Conservation (phyloP, 371 early-diverging fungal species). For the Homolaphlyctis polyrhiza region DNA sequence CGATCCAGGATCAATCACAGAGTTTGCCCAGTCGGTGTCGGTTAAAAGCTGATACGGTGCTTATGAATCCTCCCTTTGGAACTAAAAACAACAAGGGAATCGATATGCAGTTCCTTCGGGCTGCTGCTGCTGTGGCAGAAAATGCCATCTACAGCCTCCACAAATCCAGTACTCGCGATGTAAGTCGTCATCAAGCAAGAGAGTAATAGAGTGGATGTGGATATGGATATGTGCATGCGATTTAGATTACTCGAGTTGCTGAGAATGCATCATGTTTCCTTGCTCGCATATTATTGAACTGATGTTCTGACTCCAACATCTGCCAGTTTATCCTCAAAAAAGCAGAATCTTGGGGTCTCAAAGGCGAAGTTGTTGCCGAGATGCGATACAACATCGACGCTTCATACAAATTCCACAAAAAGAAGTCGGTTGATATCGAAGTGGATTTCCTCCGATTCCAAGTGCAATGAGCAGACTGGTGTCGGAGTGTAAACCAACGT, state of each 20-base stretch:
- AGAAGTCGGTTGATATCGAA: constrained; percentile 1
- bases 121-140: not conserved
- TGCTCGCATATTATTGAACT: not conserved
- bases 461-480: not conserved
- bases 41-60: not conserved
- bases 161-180: not conserved
- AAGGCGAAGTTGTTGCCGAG: constrained; percentile 3
- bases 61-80: not conserved
- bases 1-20: no score
- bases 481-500: no score
- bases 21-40: no score
- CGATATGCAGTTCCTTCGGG: not conserved
- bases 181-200: not conserved
- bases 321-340: constrained; percentile 1
- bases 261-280: not conserved
- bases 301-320: not conserved
- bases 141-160: constrained; percentile 2
- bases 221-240: no score
- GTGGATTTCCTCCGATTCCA: not conserved
- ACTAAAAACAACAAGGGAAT: not conserved
- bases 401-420: constrained; percentile 4
- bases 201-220: no score
- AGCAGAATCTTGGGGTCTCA: not conserved
- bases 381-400: constrained; percentile 3
- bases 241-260: no score